phyloP scores from a whole-genome alignment of 2,329 filamentous ascomycete genomes.

The Diaporthe sp. region DNA sequence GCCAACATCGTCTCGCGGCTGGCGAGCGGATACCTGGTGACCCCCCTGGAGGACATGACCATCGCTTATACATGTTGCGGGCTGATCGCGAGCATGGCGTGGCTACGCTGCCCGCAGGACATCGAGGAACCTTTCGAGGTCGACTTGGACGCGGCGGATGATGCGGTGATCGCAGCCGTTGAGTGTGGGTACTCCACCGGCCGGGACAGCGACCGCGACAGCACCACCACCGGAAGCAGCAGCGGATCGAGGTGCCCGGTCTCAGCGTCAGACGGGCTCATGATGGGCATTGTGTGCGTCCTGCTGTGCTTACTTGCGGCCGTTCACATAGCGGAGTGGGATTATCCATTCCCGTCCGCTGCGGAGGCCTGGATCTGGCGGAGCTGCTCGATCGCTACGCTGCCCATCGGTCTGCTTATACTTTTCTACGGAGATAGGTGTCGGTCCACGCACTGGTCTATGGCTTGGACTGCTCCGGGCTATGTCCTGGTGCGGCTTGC shows the following conservation, averaged over 20 bases:
- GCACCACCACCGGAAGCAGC: neutral
- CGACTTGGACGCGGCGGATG: neutral
- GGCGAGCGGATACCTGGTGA: neutral
- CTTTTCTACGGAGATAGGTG: slow-evolving; percentile 9
- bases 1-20: slow-evolving; percentile 8
- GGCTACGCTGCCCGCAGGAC: slow-evolving; percentile 8
- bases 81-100: neutral
- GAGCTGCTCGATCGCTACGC: neutral
- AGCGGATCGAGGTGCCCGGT: neutral
- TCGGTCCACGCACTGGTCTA: neutral
- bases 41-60: slow-evolving; percentile 5
- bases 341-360: neutral
- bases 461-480: neutral
- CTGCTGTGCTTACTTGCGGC: neutral
- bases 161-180: neutral
- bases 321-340: neutral
- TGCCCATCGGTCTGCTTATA: slow-evolving; percentile 6
- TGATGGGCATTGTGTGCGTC: slow-evolving; percentile 2
- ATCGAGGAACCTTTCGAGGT: slow-evolving; percentile 1
- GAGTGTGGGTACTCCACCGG: neutral
- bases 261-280: neutral
- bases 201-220: neutral
- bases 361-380: slow-evolving; percentile 6
- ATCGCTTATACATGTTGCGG: neutral
- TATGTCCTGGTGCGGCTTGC: neutral